Evolutionary conservation across 805 yeast genomes (phyloP), one percentile per base, ranked within the genome.

Genomic region (Yueomyces sinensis): DNA sequence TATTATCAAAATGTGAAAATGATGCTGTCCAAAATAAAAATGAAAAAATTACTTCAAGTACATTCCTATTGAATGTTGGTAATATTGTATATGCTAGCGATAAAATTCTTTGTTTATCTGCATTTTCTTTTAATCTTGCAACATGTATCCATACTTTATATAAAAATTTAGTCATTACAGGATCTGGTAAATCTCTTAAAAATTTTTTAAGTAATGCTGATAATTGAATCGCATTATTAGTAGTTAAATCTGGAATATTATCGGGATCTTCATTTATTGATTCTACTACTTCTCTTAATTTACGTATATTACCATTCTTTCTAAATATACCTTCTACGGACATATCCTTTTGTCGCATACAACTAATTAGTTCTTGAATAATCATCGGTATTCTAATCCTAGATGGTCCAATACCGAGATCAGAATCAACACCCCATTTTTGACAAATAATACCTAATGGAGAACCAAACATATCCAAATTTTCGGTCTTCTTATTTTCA

Each of bases 11-110:
- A 45, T 83, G 87, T 1, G 96, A 82, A 60, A 91, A 91, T 2
- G 97, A 82, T 0, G 97, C 84, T 2, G 87, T 89, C 97, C 97
- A 91, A 56, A 77, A 78, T 51, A 91, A 72, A 55, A 91, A 91
- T 38, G 78, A 75, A 23, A 87, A 64, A 29, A 91, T 60, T 3
- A 87, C 95, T 52, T 91, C 97, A 27, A 87, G 65, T 32, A 84
- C 66, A 53, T 86, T 94, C 37, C 98, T 69, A 51, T 87, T 80
- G 16, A 74, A 66, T 40, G 76, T 65, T 2, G 96, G 97, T 24
- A 91, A 62, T 66, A 87, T 62, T 34, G 91, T 73, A 50, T 83
- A 81, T 73, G 70, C 41, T 76, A 62, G 43, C 68, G 82, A 37
- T 76, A 62, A 39, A 7, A 42, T 19, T 14, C 79, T 62, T 27